Conservation (phyloP, 2,329 filamentous ascomycete species). For the Colletotrichum spaethianum region DNA sequence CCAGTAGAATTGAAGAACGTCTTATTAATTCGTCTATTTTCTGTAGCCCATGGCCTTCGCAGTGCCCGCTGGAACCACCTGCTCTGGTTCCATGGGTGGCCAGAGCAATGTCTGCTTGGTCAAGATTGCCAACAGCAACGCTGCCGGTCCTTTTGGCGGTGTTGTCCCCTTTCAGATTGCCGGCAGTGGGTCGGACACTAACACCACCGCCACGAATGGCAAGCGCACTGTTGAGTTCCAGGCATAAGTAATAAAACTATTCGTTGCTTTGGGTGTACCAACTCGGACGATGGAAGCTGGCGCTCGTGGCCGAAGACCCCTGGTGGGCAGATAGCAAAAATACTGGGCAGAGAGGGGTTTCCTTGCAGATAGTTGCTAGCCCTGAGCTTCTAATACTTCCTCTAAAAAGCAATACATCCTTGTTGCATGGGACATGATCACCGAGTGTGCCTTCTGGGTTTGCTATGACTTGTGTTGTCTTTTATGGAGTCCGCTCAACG, state of each 20-base stretch:
- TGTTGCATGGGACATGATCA: background rate
- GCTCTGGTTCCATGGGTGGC: constrained; percentile 53
- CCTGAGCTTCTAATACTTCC: background rate
- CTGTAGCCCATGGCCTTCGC: constrained; percentile 52
- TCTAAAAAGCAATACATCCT: background rate
- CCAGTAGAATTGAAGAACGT: background rate
- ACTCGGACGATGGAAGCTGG: background rate
- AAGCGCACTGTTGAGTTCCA: constrained; percentile 30
- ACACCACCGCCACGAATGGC: no score
- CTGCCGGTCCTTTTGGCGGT: constrained; percentile 57
- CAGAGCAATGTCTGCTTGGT: constrained; percentile 56
- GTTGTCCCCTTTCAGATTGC: constrained; percentile 57
- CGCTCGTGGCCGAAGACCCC: constrained; percentile 15
- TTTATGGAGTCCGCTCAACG: background rate
- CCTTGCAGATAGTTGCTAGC: background rate
- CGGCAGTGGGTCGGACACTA: no score
- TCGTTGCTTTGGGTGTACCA: background rate
- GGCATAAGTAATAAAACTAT: background rate
- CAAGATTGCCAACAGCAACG: constrained; percentile 59
- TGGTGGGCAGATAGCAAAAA: constrained; percentile 11
- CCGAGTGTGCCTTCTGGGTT: background rate
- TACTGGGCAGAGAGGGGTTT: no score
- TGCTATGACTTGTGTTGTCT: background rate
- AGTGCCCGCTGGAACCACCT: constrained; percentile 56
- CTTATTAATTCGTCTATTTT: background rate